Percentiles rank a stretch among this genome's conserved stretches.
Evolutionary conservation across 2,329 filamentous ascomycete species (phyloP).

Genomic region (Didymella lethalis): DNA sequence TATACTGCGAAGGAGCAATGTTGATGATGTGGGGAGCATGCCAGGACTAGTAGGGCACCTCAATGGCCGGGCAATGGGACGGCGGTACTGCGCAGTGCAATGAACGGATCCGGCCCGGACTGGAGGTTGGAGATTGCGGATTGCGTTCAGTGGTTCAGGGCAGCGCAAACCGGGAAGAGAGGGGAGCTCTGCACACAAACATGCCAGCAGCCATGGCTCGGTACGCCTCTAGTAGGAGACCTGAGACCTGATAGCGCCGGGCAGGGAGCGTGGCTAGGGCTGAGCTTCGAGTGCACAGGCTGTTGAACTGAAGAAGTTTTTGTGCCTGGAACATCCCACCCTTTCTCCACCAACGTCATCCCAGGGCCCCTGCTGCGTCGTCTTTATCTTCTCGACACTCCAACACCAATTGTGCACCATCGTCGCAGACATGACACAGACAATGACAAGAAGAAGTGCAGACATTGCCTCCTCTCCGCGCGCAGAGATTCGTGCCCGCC

Average conservation of each 20-base stretch:
- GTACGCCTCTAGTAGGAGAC: neutral
- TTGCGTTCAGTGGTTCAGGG: conserved; percentile 7
- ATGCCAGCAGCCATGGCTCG: conserved; percentile 9
- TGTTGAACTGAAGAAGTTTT: conserved; percentile 20
- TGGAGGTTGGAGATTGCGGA: neutral
- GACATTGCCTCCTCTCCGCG: neutral
- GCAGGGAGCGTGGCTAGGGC: conserved; percentile 19
- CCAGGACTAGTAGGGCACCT: conserved; percentile 9
- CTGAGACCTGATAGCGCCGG: conserved; percentile 8
- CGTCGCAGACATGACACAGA: neutral
- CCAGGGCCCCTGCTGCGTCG: neutral
- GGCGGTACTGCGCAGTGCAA: neutral
- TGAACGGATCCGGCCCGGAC: conserved; percentile 4
- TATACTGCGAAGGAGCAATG: neutral
- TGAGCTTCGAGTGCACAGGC: conserved; percentile 17
- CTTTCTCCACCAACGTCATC: conserved; percentile 18
- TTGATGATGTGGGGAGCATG: conserved; percentile 9
- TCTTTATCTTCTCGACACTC: neutral
- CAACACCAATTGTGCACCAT: neutral
- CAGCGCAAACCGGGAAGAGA: conserved; percentile 2
- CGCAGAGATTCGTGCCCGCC: neutral
- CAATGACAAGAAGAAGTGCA: neutral
- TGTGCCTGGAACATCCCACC: conserved; percentile 14
- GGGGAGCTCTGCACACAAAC: neutral
- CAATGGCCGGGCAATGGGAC: conserved; percentile 1